A percentile compares a stretch with the other conserved stretches of the same genome.
Conservation (phyloP, 129 eudicot species). For the Smallanthus sonchifolius region DNA sequence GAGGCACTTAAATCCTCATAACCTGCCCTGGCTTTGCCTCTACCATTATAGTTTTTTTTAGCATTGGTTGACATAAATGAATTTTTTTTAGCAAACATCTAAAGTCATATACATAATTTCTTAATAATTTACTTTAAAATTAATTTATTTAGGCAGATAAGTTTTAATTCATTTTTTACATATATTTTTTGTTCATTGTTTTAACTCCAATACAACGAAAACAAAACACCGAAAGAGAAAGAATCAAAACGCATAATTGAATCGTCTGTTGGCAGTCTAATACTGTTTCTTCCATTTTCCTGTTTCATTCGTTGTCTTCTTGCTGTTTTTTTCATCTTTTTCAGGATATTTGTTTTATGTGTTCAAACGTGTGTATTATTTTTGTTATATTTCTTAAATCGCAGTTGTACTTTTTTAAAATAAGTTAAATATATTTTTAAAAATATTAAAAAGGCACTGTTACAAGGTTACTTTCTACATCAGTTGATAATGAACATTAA, state of each 20-base stretch:
- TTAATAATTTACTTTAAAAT: too few species aligned
- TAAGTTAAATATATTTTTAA: too few species aligned
- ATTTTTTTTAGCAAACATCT: too few species aligned
- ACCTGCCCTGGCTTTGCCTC: too few species aligned
- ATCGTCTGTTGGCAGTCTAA: constrained; percentile 10
- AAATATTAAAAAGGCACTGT: too few species aligned
- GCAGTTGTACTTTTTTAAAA: background rate
- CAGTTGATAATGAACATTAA: background rate
- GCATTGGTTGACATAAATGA: too few species aligned
- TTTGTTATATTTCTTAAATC: background rate
- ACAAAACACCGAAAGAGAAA: constrained; percentile 9
- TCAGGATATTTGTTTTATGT: background rate
- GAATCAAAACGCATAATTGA: constrained; percentile 7
- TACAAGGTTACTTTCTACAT: background rate
- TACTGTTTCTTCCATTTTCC: constrained; percentile 16
- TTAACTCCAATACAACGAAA: background rate
- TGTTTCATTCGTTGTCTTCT: constrained; percentile 26
- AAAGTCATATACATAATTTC: too few species aligned
- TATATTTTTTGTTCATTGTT: background rate
- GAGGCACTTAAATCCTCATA: too few species aligned
- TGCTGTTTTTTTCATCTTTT: constrained; percentile 11
- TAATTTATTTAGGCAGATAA: background rate
- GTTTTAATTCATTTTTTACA: background rate
- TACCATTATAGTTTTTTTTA: too few species aligned
- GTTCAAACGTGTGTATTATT: background rate